phyloP scores from a whole-genome alignment of 2,329 filamentous ascomycete genomes.

The Penicillium italicum region DNA sequence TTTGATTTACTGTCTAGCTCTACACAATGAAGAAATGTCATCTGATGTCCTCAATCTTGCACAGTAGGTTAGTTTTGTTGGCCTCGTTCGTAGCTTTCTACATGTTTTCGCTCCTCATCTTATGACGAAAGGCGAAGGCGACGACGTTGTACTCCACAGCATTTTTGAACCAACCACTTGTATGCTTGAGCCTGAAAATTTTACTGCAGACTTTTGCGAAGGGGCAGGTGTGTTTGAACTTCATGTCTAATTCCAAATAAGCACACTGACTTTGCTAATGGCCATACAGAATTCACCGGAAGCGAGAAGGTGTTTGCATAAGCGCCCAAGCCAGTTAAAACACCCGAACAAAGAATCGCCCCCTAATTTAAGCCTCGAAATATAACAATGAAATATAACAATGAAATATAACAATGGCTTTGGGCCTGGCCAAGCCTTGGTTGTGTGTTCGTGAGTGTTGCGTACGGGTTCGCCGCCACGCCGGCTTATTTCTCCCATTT shows the following conservation, averaged over 20 bases:
- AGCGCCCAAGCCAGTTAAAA: background rate
- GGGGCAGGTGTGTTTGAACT: background rate
- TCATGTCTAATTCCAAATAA: background rate
- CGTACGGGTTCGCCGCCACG: too few relatives aligned
- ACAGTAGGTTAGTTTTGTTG: background rate
- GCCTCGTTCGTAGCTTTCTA: background rate
- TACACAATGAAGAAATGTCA: constrained; percentile 4
- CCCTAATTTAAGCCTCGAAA: background rate
- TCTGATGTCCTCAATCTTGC: background rate
- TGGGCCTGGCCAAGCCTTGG: background rate
- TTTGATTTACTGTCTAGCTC: background rate
- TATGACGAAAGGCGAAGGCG: too few relatives aligned
- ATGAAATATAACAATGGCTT: too few relatives aligned
- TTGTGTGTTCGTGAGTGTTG: background rate
- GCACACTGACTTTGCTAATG: too few relatives aligned
- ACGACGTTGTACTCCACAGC: background rate
- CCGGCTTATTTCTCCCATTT: too few relatives aligned
- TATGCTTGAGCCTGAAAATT: background rate
- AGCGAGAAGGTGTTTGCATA: background rate
- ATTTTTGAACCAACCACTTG: background rate
- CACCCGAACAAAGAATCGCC: background rate
- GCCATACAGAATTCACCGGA: too few relatives aligned
- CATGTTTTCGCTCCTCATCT: too few relatives aligned
- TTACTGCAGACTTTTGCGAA: background rate
- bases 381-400: too few relatives aligned